A percentile compares a stretch with the other conserved stretches of the same genome.
These are phyloP conservation scores for Neurospora sublineolata DNA, from an alignment of 495 filamentous ascomycete species.

Conservation along the genomic window DNA sequence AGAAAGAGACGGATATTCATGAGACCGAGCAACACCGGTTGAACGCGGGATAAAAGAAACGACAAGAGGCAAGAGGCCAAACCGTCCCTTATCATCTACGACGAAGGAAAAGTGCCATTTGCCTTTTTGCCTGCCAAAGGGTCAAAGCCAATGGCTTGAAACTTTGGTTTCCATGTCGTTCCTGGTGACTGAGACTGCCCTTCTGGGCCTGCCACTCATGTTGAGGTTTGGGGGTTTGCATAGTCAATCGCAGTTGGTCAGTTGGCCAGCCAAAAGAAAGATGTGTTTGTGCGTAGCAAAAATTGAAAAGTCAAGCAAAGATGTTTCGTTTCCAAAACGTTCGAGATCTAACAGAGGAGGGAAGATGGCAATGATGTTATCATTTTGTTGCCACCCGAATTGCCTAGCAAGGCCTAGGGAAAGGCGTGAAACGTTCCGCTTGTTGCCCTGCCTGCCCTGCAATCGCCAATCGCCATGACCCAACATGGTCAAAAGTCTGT, in stretches of 20 bases:
- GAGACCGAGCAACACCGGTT: background rate
- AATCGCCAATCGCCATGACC: background rate
- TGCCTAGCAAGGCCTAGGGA: background rate
- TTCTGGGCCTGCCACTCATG: background rate
- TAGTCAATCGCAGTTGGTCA: background rate
- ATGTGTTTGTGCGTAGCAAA: background rate
- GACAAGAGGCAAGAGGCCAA: background rate
- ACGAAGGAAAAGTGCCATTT: background rate
- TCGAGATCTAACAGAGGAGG: background rate
- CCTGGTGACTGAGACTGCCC: background rate
- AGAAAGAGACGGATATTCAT: background rate
- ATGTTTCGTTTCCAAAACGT: background rate
- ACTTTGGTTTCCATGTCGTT: background rate
- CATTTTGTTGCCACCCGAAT: background rate
- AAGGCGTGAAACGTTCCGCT: background rate
- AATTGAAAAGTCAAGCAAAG: background rate
- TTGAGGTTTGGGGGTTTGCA: background rate
- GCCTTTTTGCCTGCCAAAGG: background rate
- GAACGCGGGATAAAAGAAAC: background rate
- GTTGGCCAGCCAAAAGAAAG: background rate
- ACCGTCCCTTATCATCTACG: background rate
- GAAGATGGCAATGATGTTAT: background rate
- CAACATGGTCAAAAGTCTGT: background rate
- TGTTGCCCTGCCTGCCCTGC: background rate
- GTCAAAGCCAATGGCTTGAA: background rate